Conservation (phyloP, 805 yeast genomes). For the Saccharomycopsis sp. region DNA sequence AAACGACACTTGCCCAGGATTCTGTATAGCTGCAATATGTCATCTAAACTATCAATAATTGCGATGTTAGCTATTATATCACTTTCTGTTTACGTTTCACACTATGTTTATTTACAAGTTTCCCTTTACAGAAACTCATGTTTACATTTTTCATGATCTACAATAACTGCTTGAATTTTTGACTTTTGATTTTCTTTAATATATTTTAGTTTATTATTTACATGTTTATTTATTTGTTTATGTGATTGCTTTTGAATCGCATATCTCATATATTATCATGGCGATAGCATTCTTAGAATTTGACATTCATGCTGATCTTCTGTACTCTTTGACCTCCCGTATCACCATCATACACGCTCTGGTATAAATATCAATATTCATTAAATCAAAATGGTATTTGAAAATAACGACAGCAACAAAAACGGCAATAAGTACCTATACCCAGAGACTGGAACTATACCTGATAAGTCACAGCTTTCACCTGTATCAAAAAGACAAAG, state of each 20-base stretch:
- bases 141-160: conserved; percentile 1
- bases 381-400: not conserved
- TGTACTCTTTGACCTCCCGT: too few species aligned
- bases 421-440: not conserved
- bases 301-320: not conserved
- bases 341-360: too few species aligned
- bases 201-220: conserved; percentile 40
- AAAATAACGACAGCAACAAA: not conserved
- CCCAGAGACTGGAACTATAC: not conserved
- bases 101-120: not conserved
- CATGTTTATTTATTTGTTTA: not conserved
- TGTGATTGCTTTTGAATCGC: not conserved
- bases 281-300: not conserved
- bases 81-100: not conserved
- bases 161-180: conserved; percentile 53
- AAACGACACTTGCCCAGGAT: too few species aligned
- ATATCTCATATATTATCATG: not conserved
- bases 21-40: too few species aligned
- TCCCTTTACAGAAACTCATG: not conserved
- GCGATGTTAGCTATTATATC: too few species aligned
- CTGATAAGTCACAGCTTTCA: not conserved
- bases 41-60: too few species aligned
- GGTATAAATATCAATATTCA: not conserved
- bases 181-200: conserved; percentile 57
- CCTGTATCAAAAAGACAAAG: not conserved